Evolutionary conservation across 176 grass and related monocot species (phyloP).

Genomic region (Musa acuminata): DNA sequence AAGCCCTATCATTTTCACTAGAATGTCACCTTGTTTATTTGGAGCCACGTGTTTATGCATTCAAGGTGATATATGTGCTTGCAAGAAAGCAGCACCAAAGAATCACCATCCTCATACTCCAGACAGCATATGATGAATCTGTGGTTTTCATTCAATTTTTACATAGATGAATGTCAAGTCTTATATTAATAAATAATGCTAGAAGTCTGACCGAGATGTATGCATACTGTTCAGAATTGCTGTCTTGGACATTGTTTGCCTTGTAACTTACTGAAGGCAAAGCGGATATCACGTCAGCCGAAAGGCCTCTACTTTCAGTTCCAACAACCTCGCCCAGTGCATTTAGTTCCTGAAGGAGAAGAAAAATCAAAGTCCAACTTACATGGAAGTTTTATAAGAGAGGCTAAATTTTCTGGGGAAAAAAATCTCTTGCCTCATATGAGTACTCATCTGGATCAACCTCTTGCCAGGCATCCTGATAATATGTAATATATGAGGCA

Average conservation of each 20-base stretch:
- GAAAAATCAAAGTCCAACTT: slow-evolving; percentile 25
- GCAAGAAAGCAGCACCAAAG: slow-evolving; percentile 74
- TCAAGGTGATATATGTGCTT: slow-evolving; percentile 81
- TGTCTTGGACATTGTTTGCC: background rate
- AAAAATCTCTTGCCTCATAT: slow-evolving; percentile 52
- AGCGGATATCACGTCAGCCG: slow-evolving; percentile 71
- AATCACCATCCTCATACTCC: slow-evolving; percentile 93
- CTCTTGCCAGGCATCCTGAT: slow-evolving; percentile 93
- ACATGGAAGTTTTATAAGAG: slow-evolving; percentile 8
- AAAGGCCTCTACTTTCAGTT: slow-evolving; percentile 81
- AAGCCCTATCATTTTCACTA: background rate
- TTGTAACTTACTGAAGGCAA: slow-evolving; percentile 88
- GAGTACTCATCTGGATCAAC: slow-evolving; percentile 91
- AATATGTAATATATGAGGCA: background rate
- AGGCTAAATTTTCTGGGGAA: background rate
- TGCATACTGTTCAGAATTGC: slow-evolving; percentile 83
- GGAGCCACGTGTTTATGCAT: slow-evolving; percentile 94
- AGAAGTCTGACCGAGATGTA: slow-evolving; percentile 22
- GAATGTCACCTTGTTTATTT: slow-evolving; percentile 85
- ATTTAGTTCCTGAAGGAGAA: slow-evolving; percentile 56
- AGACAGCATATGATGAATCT: slow-evolving; percentile 92
- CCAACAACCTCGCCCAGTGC: slow-evolving; percentile 86
- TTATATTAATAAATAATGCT: slow-evolving; percentile 9
- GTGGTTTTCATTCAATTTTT: slow-evolving; percentile 20
- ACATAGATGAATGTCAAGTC: slow-evolving; percentile 2